Percentiles rank a stretch among this genome's conserved stretches.
Evolutionary conservation across 73 alveolate genomes (phyloP).

Genomic region (Tetrahymena thermophila): DNA sequence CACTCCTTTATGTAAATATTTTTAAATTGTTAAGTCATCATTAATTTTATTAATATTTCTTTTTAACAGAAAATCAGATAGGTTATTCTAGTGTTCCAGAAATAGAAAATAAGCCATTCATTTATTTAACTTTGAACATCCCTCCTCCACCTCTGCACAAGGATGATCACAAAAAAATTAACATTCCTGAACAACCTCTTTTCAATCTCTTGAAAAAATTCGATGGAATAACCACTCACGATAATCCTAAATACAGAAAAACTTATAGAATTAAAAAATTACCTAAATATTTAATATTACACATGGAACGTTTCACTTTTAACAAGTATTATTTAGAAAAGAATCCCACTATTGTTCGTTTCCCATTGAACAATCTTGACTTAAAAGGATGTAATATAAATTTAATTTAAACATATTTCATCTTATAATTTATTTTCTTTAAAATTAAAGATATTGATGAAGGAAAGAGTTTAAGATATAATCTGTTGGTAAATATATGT

Average conservation of each 20-base stretch:
- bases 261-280: constrained; percentile 58
- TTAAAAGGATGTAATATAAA: constrained; percentile 18
- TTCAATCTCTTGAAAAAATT: constrained; percentile 84
- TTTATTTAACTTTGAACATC: constrained; percentile 75
- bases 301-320: constrained; percentile 83
- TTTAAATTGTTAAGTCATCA: background rate
- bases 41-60: background rate
- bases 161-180: constrained; percentile 64
- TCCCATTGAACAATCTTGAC: constrained; percentile 83
- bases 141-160: constrained; percentile 84
- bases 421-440: background rate
- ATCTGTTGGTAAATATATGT: constrained; percentile 83
- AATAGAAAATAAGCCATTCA: constrained; percentile 36
- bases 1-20: constrained; percentile 42
- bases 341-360: constrained; percentile 95
- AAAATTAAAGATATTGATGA: constrained; percentile 26
- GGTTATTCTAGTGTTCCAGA: constrained; percentile 63
- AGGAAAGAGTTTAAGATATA: constrained; percentile 51
- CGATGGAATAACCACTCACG: constrained; percentile 81
- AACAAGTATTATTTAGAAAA: constrained; percentile 95
- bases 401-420: background rate
- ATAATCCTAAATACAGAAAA: constrained; percentile 52
- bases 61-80: constrained; percentile 42
- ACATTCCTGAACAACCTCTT: constrained; percentile 81
- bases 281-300: constrained; percentile 82